Evolutionary conservation across 352 stramenopile genomes (phyloP).

Genomic region (Phytophthora foliorum): DNA sequence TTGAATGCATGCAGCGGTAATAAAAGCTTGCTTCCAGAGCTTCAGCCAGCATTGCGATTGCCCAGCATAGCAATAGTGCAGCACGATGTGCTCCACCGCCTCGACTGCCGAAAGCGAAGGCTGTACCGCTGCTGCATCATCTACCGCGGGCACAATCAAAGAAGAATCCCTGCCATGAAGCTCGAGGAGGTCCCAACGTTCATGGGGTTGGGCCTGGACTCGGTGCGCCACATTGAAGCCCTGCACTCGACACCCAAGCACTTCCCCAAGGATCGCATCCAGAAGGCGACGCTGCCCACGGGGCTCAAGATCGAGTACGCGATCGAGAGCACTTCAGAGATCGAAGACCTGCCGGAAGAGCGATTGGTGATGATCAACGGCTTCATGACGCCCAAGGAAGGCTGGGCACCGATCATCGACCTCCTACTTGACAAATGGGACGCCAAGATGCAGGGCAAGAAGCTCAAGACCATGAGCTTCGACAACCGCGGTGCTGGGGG

Average conservation of each 20-base stretch:
- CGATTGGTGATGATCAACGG: slow-evolving; percentile 55
- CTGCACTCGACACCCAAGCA: slow-evolving; percentile 41
- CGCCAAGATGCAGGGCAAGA: slow-evolving; percentile 18
- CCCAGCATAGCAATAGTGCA: too few relatives aligned
- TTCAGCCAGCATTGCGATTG: not conserved
- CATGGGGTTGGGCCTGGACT: slow-evolving; percentile 29
- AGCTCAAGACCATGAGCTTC: slow-evolving; percentile 48
- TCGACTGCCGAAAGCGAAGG: not conserved
- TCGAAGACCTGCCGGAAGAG: slow-evolving; percentile 34
- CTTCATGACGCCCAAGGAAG: slow-evolving; percentile 54
- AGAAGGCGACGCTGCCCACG: slow-evolving; percentile 27
- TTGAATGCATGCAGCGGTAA: not conserved
- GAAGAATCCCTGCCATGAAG: slow-evolving; percentile 20
- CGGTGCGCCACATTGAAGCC: slow-evolving; percentile 42
- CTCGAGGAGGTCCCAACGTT: slow-evolving; percentile 31
- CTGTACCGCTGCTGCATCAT: not conserved
- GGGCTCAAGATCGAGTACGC: slow-evolving; percentile 45
- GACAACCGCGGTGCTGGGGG: slow-evolving; percentile 61
- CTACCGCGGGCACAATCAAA: not conserved
- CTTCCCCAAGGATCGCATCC: slow-evolving; percentile 40
- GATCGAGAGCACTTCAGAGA: slow-evolving; percentile 27
- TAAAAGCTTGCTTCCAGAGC: not conserved
- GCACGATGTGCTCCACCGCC: not conserved
- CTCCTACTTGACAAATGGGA: slow-evolving; percentile 48
- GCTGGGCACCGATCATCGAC: slow-evolving; percentile 47